Evolutionary conservation across 352 stramenopile genomes (phyloP).

Genomic region (Peronospora destructor): DNA sequence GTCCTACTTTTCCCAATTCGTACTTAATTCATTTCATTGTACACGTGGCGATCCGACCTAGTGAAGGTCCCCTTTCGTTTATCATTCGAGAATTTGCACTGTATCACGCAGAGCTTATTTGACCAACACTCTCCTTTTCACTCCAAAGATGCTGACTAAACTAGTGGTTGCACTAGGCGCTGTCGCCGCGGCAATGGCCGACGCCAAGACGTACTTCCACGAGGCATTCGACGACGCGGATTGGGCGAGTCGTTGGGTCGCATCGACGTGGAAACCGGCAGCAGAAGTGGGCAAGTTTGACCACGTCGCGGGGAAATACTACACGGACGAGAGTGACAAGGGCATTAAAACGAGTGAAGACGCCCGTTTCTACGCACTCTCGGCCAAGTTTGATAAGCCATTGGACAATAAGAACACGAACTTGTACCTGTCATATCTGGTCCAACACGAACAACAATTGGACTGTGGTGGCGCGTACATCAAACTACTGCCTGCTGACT

Average conservation of each 20-base stretch:
- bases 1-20: background rate
- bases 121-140: constrained; percentile 14
- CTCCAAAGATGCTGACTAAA: constrained; percentile 52
- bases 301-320: constrained; percentile 90
- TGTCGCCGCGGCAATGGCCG: constrained; percentile 40
- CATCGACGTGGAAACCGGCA: constrained; percentile 92
- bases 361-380: constrained; percentile 96
- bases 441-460: constrained; percentile 98
- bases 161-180: constrained; percentile 47
- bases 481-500: constrained; percentile 92
- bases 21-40: constrained; percentile 10
- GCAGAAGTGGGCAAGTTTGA: constrained; percentile 92
- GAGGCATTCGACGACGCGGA: constrained; percentile 90
- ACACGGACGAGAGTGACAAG: constrained; percentile 86
- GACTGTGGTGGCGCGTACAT: constrained; percentile 99
- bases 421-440: constrained; percentile 93
- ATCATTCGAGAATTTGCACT: constrained; percentile 31
- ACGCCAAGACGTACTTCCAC: constrained; percentile 87
- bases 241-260: constrained; percentile 73
- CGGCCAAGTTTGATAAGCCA: constrained; percentile 84
- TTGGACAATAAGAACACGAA: constrained; percentile 89
- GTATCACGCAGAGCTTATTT: constrained; percentile 10
- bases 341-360: constrained; percentile 93
- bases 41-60: constrained; percentile 27
- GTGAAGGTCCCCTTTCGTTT: constrained; percentile 3